These are phyloP conservation scores for Diaporthe citrichinensis DNA, from an alignment of 2,329 filamentous ascomycete species.

Conservation along the genomic window DNA sequence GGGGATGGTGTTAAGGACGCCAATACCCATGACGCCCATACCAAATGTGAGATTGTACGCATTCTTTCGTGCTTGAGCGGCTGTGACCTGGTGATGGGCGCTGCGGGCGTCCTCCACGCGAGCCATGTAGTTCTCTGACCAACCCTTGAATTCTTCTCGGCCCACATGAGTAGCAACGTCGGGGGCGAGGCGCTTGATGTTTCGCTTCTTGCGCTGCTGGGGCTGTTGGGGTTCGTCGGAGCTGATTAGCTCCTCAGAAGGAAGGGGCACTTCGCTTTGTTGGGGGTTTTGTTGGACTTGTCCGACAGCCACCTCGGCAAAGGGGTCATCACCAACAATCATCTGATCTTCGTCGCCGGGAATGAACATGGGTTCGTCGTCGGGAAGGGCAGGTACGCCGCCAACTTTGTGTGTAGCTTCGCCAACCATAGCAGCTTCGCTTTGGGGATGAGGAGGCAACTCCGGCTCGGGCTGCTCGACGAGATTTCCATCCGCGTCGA, in stretches of 20 bases:
- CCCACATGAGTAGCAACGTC: conserved; percentile 54
- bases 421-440: background rate
- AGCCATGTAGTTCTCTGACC: conserved; percentile 59
- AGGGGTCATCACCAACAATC: conserved; percentile 53
- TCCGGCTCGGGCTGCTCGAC: conserved; percentile 62
- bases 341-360: conserved; percentile 51
- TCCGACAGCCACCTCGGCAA: conserved; percentile 41
- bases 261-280: conserved; percentile 19
- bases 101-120: conserved; percentile 66
- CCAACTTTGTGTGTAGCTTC: conserved; percentile 26
- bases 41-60: conserved; percentile 58
- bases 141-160: conserved; percentile 54
- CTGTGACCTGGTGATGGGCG: conserved; percentile 46
- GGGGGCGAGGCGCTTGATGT: conserved; percentile 45
- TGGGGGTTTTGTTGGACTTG: background rate
- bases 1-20: conserved; percentile 49
- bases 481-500: conserved; percentile 67
- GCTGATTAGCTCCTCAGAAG: conserved; percentile 33
- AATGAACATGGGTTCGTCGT: conserved; percentile 37
- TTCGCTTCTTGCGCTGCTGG: conserved; percentile 42
- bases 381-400: conserved; percentile 14
- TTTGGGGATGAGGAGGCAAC: conserved; percentile 57
- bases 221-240: conserved; percentile 28
- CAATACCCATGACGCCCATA: conserved; percentile 55
- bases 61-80: conserved; percentile 57